Conservation (phyloP, 805 yeast species). For the Cephaloascus fragrans region DNA sequence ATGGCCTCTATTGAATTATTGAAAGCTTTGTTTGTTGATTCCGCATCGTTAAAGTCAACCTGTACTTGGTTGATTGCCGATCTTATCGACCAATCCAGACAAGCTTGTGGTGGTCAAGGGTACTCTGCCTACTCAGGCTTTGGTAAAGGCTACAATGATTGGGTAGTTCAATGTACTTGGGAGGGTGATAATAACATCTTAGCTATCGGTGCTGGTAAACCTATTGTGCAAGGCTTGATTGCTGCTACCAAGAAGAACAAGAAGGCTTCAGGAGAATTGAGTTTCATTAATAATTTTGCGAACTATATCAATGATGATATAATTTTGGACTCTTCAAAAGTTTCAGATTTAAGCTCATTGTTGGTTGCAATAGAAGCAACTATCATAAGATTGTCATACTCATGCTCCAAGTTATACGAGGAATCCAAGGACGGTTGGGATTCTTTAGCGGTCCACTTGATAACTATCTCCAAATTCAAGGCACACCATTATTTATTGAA, state of each 20-base stretch:
- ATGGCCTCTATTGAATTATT: slow-evolving; percentile 44
- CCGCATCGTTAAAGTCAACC: slow-evolving; percentile 84
- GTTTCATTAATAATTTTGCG: slow-evolving; percentile 24
- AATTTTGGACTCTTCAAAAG: neutral
- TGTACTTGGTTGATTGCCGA: slow-evolving; percentile 79
- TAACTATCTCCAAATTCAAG: slow-evolving; percentile 37
- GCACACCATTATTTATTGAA: slow-evolving; percentile 38
- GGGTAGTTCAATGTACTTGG: slow-evolving; percentile 99
- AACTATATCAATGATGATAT: neutral
- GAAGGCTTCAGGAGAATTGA: slow-evolving; percentile 34
- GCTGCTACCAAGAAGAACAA: slow-evolving; percentile 28
- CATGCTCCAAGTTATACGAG: slow-evolving; percentile 18
- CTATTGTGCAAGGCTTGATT: slow-evolving; percentile 45
- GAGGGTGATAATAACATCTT: slow-evolving; percentile 92
- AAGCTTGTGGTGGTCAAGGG: slow-evolving; percentile 95
- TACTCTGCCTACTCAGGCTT: slow-evolving; percentile 89
- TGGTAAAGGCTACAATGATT: slow-evolving; percentile 81
- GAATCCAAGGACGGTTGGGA: slow-evolving; percentile 32
- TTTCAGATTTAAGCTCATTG: slow-evolving; percentile 6
- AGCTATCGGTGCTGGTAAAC: slow-evolving; percentile 77
- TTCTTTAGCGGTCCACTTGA: slow-evolving; percentile 33
- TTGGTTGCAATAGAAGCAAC: slow-evolving; percentile 28
- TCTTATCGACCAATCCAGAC: slow-evolving; percentile 82
- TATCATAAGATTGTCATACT: slow-evolving; percentile 26
- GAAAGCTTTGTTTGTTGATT: slow-evolving; percentile 72